Base-by-base conservation (phyloP, 192 early-diverging fungal genomes). In the Linnemannia schmuckeri region DNA sequence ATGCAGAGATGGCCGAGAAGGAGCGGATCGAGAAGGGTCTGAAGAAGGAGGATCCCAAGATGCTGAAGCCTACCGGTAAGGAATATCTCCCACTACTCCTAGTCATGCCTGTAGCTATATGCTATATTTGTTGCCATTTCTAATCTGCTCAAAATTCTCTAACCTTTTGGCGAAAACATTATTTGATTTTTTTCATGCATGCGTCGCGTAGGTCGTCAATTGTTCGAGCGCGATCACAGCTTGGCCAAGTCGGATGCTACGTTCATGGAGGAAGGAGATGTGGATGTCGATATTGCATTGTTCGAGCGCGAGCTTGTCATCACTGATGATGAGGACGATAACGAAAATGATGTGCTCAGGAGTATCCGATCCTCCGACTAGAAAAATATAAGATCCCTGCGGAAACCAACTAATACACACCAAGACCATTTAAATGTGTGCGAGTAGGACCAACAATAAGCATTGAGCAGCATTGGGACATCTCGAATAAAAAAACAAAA, bases 161-260 rank as follows among this genome's bases (percentile, higher is more conserved):
- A 38, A 22, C 33, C 27, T 52, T 66, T 33, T 0, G 13, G 0
- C 13, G 4, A n/a, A 15, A 15, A 18, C 35, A 38, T 17, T 27
- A 7, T 81, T 66, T 37, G 37, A 37, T 42, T 37, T 30, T 72
- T 33, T 49, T 61, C 63, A 13, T 69, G 66, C 88, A 47, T 78
- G 49, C 49, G 49, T 15, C 18, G 20, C 20, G 49, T 90, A 88
- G 97, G 97, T 30, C 92, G 96, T 49, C 94, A 97, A 91, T 87
- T 97, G 91, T 99, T 99, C 84, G 97, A 97, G 88, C 94, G 96
- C 78, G 96, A 99, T 88, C 92, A 93, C 89, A 89, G 94, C 44
- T 92, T 99, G 75, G 96, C 95, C 54, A 90, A 91, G 82, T 96
- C 95, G 18, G 98, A 99, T 89, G 90, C 94, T 41, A 93, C 89